Percentiles rank a stretch among this genome's conserved stretches.
Conservation (phyloP, 2,329 filamentous ascomycete genomes). For the Diaporthe humulicola region DNA sequence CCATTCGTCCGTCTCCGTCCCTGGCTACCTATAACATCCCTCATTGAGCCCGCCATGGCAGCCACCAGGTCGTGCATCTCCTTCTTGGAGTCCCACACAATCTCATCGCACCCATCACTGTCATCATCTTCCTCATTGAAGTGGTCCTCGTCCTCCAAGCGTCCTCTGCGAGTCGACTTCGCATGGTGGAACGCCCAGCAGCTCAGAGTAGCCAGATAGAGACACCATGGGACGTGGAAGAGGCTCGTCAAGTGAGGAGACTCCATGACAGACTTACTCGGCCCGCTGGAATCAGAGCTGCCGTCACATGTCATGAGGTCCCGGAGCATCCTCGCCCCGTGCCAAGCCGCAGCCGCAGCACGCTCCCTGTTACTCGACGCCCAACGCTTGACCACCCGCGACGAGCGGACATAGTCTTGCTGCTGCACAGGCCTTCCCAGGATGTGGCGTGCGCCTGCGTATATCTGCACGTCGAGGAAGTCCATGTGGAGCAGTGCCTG, state of each 20-base stretch:
- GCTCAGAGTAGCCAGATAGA: slow-evolving; percentile 70
- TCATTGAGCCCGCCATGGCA: slow-evolving; percentile 54
- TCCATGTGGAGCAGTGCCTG: slow-evolving; percentile 69
- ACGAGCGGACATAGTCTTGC: slow-evolving; percentile 63
- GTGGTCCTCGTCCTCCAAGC: slow-evolving; percentile 41
- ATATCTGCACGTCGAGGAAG: slow-evolving; percentile 73
- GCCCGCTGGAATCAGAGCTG: neutral
- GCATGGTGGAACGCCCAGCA: slow-evolving; percentile 70
- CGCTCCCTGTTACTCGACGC: slow-evolving; percentile 45
- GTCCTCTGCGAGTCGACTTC: slow-evolving; percentile 40
- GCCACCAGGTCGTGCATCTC: slow-evolving; percentile 62
- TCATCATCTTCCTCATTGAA: slow-evolving; percentile 15
- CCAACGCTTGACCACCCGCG: slow-evolving; percentile 66
- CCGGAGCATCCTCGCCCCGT: slow-evolving; percentile 66
- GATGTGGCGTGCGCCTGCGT: slow-evolving; percentile 70
- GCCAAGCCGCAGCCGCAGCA: slow-evolving; percentile 62
- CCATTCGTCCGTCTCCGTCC: slow-evolving; percentile 64
- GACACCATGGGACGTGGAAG: slow-evolving; percentile 73
- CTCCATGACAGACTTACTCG: neutral
- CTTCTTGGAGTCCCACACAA: slow-evolving; percentile 62
- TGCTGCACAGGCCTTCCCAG: slow-evolving; percentile 66
- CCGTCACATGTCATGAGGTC: slow-evolving; percentile 51
- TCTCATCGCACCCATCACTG: slow-evolving; percentile 54
- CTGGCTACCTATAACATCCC: slow-evolving; percentile 51
- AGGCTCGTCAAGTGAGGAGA: slow-evolving; percentile 53